Evolutionary conservation across 148 eudicot genomes (phyloP).

Genomic region (Chenopodium formosanum): DNA sequence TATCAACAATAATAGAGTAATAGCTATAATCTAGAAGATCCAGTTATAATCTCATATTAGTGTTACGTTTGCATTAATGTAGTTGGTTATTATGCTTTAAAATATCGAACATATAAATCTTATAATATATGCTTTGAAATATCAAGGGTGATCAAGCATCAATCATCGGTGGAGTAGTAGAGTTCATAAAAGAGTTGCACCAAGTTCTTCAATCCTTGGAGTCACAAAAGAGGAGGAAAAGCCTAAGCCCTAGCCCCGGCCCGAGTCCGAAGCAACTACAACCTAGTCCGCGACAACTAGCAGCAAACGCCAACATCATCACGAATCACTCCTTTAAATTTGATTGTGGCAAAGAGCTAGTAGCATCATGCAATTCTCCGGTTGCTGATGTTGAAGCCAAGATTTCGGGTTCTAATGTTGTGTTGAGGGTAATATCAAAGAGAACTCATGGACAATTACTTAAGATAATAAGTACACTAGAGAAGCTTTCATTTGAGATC

Average conservation of each 20-base stretch:
- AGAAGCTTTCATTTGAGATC: constrained; percentile 69
- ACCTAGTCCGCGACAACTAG: constrained; percentile 27
- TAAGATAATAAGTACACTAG: constrained; percentile 58
- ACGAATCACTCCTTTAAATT: constrained; percentile 35
- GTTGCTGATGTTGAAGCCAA: constrained; percentile 94
- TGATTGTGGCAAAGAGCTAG: constrained; percentile 63
- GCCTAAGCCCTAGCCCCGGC: constrained; percentile 70
- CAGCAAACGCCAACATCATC: constrained; percentile 25
- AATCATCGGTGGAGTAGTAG: constrained; percentile 86
- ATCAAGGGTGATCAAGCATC: constrained; percentile 94
- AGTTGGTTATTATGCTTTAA: not conserved
- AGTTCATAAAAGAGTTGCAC: constrained; percentile 89
- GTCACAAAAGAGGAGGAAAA: constrained; percentile 74
- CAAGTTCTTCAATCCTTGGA: constrained; percentile 76
- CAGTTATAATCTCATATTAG: too few species aligned
- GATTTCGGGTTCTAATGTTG: constrained; percentile 76
- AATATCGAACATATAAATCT: too few species aligned
- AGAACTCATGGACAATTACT: constrained; percentile 63
- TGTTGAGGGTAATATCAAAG: constrained; percentile 60
- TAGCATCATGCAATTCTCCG: constrained; percentile 71
- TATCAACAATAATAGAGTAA: too few species aligned
- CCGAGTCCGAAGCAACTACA: constrained; percentile 59
- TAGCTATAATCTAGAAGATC: too few species aligned
- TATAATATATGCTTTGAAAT: not conserved
- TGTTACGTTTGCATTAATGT: too few species aligned